phyloP scores from a whole-genome alignment of 1,284 basidiomycete genomes.

The Mycena sp. region DNA sequence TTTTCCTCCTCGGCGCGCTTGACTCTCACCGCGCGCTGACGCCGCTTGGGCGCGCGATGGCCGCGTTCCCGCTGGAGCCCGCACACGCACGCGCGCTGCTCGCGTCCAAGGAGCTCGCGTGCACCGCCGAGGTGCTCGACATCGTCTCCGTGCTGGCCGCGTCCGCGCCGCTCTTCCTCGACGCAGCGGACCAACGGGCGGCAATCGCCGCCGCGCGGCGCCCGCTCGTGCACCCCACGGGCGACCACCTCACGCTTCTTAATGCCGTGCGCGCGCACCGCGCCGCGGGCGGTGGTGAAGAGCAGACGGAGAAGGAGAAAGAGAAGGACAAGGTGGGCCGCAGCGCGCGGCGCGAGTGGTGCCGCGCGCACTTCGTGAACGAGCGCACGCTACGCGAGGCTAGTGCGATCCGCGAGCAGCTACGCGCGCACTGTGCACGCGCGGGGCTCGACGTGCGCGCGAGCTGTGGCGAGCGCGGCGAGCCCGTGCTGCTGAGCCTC shows the following conservation, averaged over 20 bases:
- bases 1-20: conserved; percentile 64
- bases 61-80: conserved; percentile 77
- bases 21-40: conserved; percentile 65
- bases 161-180: conserved; percentile 65
- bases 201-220: conserved; percentile 63
- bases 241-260: conserved; percentile 83
- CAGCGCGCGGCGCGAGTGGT: conserved; percentile 76
- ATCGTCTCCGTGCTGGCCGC: conserved; percentile 72
- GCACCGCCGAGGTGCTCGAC: conserved; percentile 71
- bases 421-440: too few relatives aligned
- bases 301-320: conserved; percentile 45
- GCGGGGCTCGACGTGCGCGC: conserved; percentile 72
- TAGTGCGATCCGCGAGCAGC: conserved; percentile 82
- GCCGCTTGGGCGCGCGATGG: conserved; percentile 69
- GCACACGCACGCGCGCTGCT: conserved; percentile 45
- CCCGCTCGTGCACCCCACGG: conserved; percentile 78
- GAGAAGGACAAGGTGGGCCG: conserved; percentile 48
- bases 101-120: conserved; percentile 64
- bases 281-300: too few relatives aligned
- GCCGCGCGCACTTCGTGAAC: conserved; percentile 85
- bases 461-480: conserved; percentile 66
- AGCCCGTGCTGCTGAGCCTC: conserved; percentile 72
- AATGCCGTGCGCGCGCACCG: conserved; percentile 76
- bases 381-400: conserved; percentile 90
- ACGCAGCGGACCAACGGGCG: conserved; percentile 66